These are phyloP conservation scores for Lipomyces anomalus DNA, from an alignment of 805 yeast species.

Conservation along the genomic window DNA sequence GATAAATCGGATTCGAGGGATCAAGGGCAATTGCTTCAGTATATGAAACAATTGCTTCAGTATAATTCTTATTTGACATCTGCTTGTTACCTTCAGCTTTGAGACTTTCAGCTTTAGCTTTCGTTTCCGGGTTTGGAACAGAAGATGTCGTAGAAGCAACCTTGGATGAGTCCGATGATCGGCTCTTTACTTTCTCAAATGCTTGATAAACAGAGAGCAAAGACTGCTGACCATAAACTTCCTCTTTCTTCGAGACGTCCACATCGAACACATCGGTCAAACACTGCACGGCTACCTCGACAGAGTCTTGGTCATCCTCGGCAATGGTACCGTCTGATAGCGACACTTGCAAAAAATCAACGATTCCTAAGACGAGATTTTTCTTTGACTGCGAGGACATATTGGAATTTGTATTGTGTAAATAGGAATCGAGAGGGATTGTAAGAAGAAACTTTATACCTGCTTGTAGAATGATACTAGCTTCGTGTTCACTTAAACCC, in stretches of 20 bases:
- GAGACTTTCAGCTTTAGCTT: slow-evolving; percentile 72
- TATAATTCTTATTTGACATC: slow-evolving; percentile 71
- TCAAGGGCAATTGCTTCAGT: slow-evolving; percentile 69
- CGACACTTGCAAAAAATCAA: slow-evolving; percentile 59
- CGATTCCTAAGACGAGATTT: slow-evolving; percentile 57
- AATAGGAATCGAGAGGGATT: no score
- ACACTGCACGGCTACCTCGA: slow-evolving; percentile 79
- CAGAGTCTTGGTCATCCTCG: slow-evolving; percentile 78
- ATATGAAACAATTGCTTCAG: slow-evolving; percentile 67
- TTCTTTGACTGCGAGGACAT: slow-evolving; percentile 11
- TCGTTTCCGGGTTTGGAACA: slow-evolving; percentile 40
- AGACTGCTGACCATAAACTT: slow-evolving; percentile 36
- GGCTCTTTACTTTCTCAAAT: slow-evolving; percentile 34
- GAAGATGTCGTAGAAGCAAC: slow-evolving; percentile 30
- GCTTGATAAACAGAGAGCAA: slow-evolving; percentile 46
- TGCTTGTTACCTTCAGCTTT: slow-evolving; percentile 86
- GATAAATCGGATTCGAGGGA: slow-evolving; percentile 73
- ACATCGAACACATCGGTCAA: slow-evolving; percentile 80
- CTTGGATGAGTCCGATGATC: slow-evolving; percentile 17
- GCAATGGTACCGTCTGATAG: slow-evolving; percentile 57
- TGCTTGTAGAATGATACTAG: no score
- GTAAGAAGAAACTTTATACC: no score
- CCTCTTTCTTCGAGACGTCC: slow-evolving; percentile 39
- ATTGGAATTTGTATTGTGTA: no score
- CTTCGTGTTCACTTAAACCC: no score